Conservation (phyloP, 345 rosid species). For the Citrus maxima region DNA sequence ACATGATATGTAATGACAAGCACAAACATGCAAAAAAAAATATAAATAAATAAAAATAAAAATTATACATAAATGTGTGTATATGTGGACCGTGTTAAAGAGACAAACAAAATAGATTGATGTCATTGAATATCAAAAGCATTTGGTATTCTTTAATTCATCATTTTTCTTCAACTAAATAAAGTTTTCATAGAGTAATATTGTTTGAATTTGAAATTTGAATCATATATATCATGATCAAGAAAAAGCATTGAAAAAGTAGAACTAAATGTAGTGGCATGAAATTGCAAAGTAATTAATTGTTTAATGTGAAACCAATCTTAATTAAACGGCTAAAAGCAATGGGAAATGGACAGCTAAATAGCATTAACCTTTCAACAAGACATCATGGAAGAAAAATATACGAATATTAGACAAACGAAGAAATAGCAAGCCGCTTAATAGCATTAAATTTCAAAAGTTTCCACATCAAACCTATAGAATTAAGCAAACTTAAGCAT, state of each 20-base stretch:
- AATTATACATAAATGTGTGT: not conserved
- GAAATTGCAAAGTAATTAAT: not conserved
- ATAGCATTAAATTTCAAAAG: constrained; percentile 1
- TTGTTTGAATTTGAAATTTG: constrained; percentile 4
- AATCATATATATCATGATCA: not conserved
- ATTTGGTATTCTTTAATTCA: not conserved
- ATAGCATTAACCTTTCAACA: constrained; percentile 4
- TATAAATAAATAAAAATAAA: too few relatives aligned
- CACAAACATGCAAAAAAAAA: constrained; percentile 7
- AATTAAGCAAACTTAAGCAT: constrained; percentile 8
- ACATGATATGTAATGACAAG: constrained; percentile 24
- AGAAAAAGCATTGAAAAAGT: not conserved
- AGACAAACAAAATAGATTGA: not conserved
- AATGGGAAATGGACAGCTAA: not conserved
- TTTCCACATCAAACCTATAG: constrained; percentile 1
- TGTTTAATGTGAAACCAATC: not conserved
- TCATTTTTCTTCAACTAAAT: not conserved
- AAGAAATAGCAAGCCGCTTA: not conserved
- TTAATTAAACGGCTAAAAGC: not conserved
- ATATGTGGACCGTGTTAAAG: constrained; percentile 14
- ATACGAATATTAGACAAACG: not conserved
- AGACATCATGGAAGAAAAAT: not conserved
- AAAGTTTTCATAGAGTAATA: not conserved
- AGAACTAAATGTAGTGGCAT: not conserved
- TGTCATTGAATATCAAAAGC: not conserved